Conservation (phyloP, 805 yeast species). For the Yarrowia alimentaria region DNA sequence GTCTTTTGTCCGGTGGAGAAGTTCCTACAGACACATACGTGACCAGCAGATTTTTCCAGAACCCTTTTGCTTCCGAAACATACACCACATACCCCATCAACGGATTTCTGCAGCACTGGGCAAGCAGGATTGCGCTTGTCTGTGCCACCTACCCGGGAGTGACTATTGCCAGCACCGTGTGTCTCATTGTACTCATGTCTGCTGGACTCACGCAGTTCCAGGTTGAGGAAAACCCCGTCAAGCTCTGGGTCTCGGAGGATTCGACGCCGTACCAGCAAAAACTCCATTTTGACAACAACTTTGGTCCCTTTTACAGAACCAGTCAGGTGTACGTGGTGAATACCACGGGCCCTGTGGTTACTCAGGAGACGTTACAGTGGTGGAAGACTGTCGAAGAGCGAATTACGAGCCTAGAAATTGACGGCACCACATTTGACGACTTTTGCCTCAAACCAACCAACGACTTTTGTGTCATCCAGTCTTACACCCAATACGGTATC, state of each 20-base stretch:
- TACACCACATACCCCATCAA: slow-evolving; percentile 45
- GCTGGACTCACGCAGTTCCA: slow-evolving; percentile 51
- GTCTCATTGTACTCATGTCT: slow-evolving; percentile 42
- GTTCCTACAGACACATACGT: slow-evolving; percentile 2
- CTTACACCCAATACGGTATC: slow-evolving; percentile 74
- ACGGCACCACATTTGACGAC: slow-evolving; percentile 50
- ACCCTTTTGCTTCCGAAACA: slow-evolving; percentile 31
- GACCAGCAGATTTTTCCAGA: slow-evolving; percentile 12
- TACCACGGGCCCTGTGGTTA: slow-evolving; percentile 65
- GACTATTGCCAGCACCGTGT: slow-evolving; percentile 48
- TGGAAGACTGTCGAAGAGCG: slow-evolving; percentile 79
- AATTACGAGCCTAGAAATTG: slow-evolving; percentile 41
- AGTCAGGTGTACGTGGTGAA: slow-evolving; percentile 78
- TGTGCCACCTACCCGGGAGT: slow-evolving; percentile 63
- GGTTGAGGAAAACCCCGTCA: slow-evolving; percentile 76
- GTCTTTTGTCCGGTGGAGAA: slow-evolving; percentile 4
- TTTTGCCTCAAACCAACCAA: slow-evolving; percentile 82
- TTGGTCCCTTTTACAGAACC: slow-evolving; percentile 89
- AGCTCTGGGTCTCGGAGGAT: slow-evolving; percentile 83
- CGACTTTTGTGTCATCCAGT: slow-evolving; percentile 78
- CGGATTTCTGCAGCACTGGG: slow-evolving; percentile 47
- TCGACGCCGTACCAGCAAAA: slow-evolving; percentile 70
- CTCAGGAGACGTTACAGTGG: slow-evolving; percentile 74
- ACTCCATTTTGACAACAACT: slow-evolving; percentile 66
- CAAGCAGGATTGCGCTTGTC: slow-evolving; percentile 52